Conservation (phyloP, 1,284 basidiomycete species). For the Boletellus dicymbophilus region DNA sequence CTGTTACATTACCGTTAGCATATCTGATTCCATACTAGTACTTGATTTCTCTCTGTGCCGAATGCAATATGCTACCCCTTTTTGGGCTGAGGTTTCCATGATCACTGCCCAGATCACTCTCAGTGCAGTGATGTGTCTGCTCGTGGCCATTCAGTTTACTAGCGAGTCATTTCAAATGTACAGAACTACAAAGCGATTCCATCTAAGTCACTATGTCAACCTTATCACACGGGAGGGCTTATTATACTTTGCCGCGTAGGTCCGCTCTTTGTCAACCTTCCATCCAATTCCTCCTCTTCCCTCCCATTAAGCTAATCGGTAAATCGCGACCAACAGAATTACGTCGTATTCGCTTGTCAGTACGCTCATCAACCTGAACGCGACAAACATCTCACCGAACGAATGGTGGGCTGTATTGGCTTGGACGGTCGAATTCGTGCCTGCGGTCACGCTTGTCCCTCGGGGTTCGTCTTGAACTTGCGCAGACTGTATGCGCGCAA, state of each 20-base stretch:
- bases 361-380: too few relatives aligned
- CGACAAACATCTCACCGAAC: background rate
- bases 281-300: background rate
- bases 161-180: background rate
- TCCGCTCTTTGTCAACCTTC: background rate
- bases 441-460: background rate
- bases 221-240: background rate
- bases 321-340: too few relatives aligned
- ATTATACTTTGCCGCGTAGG: background rate
- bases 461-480: background rate
- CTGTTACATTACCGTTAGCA: background rate
- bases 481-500: background rate
- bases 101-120: background rate
- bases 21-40: background rate
- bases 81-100: background rate
- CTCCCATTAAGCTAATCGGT: background rate
- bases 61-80: background rate
- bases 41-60: background rate
- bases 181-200: background rate
- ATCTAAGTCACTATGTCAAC: background rate
- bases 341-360: too few relatives aligned
- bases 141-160: background rate
- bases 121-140: background rate
- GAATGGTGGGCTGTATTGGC: background rate
- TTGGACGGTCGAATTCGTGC: background rate